Evolutionary conservation across 1,284 basidiomycete genomes (phyloP).

Genomic region (Agroathelia rolfsii): DNA sequence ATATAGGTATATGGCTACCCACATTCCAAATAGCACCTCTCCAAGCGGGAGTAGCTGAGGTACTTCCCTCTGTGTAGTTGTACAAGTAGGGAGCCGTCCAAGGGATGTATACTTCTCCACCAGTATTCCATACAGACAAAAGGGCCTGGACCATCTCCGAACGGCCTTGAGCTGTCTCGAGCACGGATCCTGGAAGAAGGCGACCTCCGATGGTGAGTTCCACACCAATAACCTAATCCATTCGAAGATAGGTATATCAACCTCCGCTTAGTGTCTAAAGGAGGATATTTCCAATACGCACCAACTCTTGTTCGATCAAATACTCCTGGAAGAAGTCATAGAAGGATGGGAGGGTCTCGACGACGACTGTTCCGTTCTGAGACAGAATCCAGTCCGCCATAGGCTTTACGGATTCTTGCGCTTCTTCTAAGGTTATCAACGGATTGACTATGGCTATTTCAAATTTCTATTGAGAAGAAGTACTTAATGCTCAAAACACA

Average conservation of each 20-base stretch:
- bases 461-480: too few relatives aligned
- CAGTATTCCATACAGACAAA: conserved; percentile 15
- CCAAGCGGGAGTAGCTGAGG: conserved; percentile 3
- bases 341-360: conserved; percentile 24
- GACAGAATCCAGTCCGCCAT: conserved; percentile 20
- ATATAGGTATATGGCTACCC: background rate
- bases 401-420: conserved; percentile 20
- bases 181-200: conserved; percentile 20
- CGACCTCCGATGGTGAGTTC: conserved; percentile 21
- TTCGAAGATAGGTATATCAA: too few relatives aligned
- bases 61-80: conserved; percentile 1
- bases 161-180: conserved; percentile 17
- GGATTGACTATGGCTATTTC: too few relatives aligned
- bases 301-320: conserved; percentile 18
- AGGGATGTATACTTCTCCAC: conserved; percentile 23
- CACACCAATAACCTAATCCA: conserved; percentile 18
- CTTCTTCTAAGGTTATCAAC: conserved; percentile 17
- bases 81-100: conserved; percentile 7
- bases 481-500: too few relatives aligned
- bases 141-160: conserved; percentile 18
- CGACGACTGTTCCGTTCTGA: conserved; percentile 20
- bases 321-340: conserved; percentile 23
- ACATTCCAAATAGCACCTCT: conserved; percentile 3
- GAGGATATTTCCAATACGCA: conserved; percentile 13
- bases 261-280: conserved; percentile 6